A percentile compares a stretch with the other conserved stretches of the same genome.
Conservation (phyloP, 805 yeast species). For the Ogataea siamensis region DNA sequence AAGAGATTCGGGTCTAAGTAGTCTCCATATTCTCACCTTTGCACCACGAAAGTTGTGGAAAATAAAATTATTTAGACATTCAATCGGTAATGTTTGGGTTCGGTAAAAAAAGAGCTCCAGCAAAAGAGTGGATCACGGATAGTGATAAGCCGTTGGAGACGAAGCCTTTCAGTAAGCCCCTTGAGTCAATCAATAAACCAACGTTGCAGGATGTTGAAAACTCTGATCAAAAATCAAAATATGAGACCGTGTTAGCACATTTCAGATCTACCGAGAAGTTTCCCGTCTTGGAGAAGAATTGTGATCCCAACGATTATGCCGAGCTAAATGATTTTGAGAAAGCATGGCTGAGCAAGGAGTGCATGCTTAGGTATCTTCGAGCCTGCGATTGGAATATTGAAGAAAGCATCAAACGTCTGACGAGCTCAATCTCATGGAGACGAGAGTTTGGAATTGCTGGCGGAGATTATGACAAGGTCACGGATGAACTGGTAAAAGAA, state of each 20-base stretch:
- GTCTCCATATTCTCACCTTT: constrained; percentile 4
- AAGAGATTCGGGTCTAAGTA: constrained; percentile 16
- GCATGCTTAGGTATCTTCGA: constrained; percentile 81
- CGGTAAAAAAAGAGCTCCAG: constrained; percentile 23
- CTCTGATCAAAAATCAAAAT: constrained; percentile 56
- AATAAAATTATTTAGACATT: neutral
- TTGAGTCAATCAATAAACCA: constrained; percentile 39
- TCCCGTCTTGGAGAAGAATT: constrained; percentile 48
- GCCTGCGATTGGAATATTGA: constrained; percentile 86
- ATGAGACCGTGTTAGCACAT: constrained; percentile 54
- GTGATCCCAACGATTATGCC: constrained; percentile 32
- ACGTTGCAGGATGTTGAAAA: constrained; percentile 46
- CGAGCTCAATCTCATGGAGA: constrained; percentile 84
- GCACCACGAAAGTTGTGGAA: constrained; percentile 3
- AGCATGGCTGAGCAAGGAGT: constrained; percentile 90
- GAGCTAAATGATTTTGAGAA: constrained; percentile 55
- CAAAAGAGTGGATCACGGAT: constrained; percentile 30
- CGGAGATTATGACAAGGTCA: constrained; percentile 46
- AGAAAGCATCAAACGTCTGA: constrained; percentile 70
- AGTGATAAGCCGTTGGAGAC: constrained; percentile 23
- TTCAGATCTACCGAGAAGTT: constrained; percentile 49
- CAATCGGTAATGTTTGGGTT: constrained; percentile 35
- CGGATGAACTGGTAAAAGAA: constrained; percentile 48
- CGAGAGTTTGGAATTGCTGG: constrained; percentile 80
- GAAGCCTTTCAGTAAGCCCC: constrained; percentile 46